phyloP scores from a whole-genome alignment of 2,329 filamentous ascomycete genomes.

The Fusarium algeriense region DNA sequence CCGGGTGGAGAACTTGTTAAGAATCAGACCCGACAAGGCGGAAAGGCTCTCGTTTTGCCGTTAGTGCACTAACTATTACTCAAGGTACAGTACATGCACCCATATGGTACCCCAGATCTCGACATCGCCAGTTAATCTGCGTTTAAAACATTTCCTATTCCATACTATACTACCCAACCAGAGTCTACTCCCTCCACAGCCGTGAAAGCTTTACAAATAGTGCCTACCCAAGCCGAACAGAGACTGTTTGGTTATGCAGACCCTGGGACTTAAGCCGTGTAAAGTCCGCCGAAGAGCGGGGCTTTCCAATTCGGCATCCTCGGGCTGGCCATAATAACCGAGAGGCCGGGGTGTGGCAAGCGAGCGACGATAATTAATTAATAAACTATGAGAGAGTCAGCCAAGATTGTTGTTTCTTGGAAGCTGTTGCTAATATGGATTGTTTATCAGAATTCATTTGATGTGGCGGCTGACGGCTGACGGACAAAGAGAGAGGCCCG shows the following conservation, averaged over 20 bases:
- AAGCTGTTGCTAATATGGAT: neutral
- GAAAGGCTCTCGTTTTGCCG: conserved; percentile 22
- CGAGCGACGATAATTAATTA: conserved; percentile 16
- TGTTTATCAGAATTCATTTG: neutral
- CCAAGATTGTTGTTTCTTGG: neutral
- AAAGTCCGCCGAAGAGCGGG: conserved; percentile 43
- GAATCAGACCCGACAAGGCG: conserved; percentile 26
- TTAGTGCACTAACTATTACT: conserved; percentile 14
- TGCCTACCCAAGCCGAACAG: neutral
- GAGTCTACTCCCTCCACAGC: neutral
- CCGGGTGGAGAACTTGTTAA: conserved; percentile 29
- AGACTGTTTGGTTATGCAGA: conserved; percentile 19
- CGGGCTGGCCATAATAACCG: conserved; percentile 38
- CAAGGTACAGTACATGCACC: neutral
- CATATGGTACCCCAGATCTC: conserved; percentile 7
- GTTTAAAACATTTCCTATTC: neutral
- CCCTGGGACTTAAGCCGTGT: conserved; percentile 41
- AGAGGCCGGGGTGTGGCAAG: conserved; percentile 32
- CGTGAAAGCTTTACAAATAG: neutral
- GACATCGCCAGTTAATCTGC: conserved; percentile 1
- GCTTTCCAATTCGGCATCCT: conserved; percentile 31
- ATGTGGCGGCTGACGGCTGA: conserved; percentile 5
- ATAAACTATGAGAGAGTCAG: conserved; percentile 1
- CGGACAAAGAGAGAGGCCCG: conserved; percentile 2
- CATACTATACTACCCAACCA: neutral